These are phyloP conservation scores for Buxus sempervirens DNA, from an alignment of 164 flowering plant species.

Conservation along the genomic window DNA sequence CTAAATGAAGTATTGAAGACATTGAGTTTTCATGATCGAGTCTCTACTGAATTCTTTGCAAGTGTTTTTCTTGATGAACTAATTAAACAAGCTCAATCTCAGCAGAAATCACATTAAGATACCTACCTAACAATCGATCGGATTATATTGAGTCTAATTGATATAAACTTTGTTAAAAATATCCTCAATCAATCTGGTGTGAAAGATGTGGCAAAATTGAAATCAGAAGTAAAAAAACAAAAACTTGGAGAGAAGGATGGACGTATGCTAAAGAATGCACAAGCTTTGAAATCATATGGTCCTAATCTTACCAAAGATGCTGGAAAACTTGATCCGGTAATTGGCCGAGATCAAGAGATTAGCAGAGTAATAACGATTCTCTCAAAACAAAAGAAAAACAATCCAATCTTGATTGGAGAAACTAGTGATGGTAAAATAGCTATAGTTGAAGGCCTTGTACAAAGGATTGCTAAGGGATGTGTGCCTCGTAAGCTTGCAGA, in stretches of 20 bases:
- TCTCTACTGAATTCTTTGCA: too few species aligned
- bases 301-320: slow-evolving; percentile 79
- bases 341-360: slow-evolving; percentile 86
- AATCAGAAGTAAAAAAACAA: slow-evolving; percentile 72
- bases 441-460: slow-evolving; percentile 91
- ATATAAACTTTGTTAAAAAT: too few species aligned
- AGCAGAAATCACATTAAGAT: too few species aligned
- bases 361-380: slow-evolving; percentile 65
- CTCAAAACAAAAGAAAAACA: slow-evolving; percentile 78
- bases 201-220: too few species aligned
- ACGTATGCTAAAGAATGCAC: slow-evolving; percentile 78
- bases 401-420: slow-evolving; percentile 85
- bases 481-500: slow-evolving; percentile 75
- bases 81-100: too few species aligned
- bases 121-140: too few species aligned
- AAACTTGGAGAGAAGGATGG: slow-evolving; percentile 82
- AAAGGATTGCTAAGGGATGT: slow-evolving; percentile 76
- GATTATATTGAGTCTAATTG: too few species aligned
- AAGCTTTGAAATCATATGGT: slow-evolving; percentile 81
- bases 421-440: slow-evolving; percentile 94
- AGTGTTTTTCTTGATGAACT: too few species aligned
- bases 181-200: too few species aligned
- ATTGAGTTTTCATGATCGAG: too few species aligned
- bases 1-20: too few species aligned
- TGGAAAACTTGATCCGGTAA: slow-evolving; percentile 84